Conservation (phyloP, 345 rosid species). For the Gossypium longicalyx region DNA sequence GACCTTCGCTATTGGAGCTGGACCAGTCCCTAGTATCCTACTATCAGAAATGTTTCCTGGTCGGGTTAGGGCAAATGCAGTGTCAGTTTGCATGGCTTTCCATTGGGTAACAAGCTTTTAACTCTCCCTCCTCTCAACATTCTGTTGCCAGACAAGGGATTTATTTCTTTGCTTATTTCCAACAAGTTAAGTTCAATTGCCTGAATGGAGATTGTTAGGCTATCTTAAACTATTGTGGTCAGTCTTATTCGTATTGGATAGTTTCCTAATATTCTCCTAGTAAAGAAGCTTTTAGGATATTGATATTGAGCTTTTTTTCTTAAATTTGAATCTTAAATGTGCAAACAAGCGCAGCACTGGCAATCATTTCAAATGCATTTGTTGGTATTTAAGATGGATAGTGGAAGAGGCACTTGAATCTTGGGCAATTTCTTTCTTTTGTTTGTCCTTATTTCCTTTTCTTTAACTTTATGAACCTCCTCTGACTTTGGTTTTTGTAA, state of each 20-base stretch:
- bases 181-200: neutral
- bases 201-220: constrained; percentile 1
- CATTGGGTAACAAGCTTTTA: constrained; percentile 68
- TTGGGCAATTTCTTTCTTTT: neutral
- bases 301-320: neutral
- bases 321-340: neutral
- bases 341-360: neutral
- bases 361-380: neutral
- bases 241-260: neutral
- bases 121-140: neutral
- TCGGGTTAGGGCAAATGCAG: constrained; percentile 83
- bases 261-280: neutral
- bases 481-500: constrained; percentile 12
- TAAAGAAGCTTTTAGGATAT: neutral
- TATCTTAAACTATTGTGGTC: neutral
- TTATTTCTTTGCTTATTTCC: neutral
- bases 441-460: neutral
- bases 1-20: constrained; percentile 78
- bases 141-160: neutral
- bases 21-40: constrained; percentile 88
- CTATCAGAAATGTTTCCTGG: constrained; percentile 85
- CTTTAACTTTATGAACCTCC: neutral
- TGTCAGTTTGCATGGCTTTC: constrained; percentile 85
- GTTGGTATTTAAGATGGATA: neutral
- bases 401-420: neutral